A percentile compares a stretch with the other conserved stretches of the same genome.
Conservation (phyloP, 2,329 filamentous ascomycete genomes). For the Aspergillus cejpii region DNA sequence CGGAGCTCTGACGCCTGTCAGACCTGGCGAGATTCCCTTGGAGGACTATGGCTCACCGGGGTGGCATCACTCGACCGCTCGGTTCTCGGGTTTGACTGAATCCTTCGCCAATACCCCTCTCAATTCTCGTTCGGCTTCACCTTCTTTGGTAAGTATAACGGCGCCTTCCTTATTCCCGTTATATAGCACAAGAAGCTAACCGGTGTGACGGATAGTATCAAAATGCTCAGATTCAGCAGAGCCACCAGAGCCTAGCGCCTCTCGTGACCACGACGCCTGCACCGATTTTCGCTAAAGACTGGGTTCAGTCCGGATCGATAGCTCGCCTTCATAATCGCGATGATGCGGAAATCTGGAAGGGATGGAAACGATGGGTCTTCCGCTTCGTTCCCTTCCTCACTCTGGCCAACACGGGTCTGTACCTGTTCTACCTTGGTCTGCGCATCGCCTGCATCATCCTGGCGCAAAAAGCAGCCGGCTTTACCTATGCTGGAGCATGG, state of each 20-base stretch:
- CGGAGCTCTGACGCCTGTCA: constrained; percentile 18
- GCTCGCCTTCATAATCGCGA: constrained; percentile 33
- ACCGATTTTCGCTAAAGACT: constrained; percentile 30
- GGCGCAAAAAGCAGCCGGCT: constrained; percentile 41
- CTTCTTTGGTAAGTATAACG: constrained; percentile 29
- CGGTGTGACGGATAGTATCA: neutral
- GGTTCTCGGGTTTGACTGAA: constrained; percentile 17
- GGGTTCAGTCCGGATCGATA: constrained; percentile 35
- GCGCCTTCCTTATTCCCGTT: constrained; percentile 9
- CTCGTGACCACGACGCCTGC: constrained; percentile 28
- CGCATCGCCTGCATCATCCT: constrained; percentile 50
- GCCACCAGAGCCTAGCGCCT: constrained; percentile 7
- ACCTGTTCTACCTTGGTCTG: constrained; percentile 45
- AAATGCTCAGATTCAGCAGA: neutral
- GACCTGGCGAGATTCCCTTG: constrained; percentile 19
- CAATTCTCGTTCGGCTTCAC: constrained; percentile 28
- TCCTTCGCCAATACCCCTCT: constrained; percentile 22
- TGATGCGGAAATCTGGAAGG: constrained; percentile 34
- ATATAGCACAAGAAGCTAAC: neutral
- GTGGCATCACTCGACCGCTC: constrained; percentile 18
- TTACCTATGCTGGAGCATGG: constrained; percentile 49
- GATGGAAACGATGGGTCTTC: constrained; percentile 35
- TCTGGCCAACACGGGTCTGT: constrained; percentile 31
- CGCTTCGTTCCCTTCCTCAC: constrained; percentile 31
- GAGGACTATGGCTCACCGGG: constrained; percentile 20